Conservation (phyloP, 2,329 filamentous ascomycete species). For the Exophiala viscosa region DNA sequence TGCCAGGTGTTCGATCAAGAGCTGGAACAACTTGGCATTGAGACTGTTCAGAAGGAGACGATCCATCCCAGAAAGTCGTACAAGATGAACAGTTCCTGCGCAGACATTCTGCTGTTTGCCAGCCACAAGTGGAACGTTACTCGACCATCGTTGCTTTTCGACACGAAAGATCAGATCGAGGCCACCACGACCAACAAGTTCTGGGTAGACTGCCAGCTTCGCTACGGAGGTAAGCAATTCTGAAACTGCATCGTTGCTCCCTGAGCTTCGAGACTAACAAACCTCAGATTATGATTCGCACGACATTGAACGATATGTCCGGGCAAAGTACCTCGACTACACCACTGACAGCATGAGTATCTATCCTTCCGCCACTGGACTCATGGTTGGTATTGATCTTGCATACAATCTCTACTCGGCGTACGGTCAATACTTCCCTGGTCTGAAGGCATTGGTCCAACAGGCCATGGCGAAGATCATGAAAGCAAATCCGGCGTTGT, state of each 20-base stretch:
- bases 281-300: constrained; percentile 85
- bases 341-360: constrained; percentile 98
- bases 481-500: constrained; percentile 97
- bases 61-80: constrained; percentile 99
- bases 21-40: constrained; percentile 89
- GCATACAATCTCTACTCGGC: constrained; percentile 98
- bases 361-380: constrained; percentile 90
- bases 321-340: constrained; percentile 97
- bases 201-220: constrained; percentile 94
- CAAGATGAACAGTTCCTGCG: constrained; percentile 99
- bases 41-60: constrained; percentile 97
- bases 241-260: too few species aligned
- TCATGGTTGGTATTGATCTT: constrained; percentile 97
- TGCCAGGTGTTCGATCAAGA: constrained; percentile 99
- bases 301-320: constrained; percentile 95
- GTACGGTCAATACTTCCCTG: constrained; percentile 98
- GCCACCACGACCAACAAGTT: constrained; percentile 97
- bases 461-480: constrained; percentile 99
- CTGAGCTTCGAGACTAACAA: too few species aligned
- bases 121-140: constrained; percentile 99
- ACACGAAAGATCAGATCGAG: constrained; percentile 94
- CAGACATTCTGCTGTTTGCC: constrained; percentile 93
- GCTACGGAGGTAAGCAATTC: constrained; percentile 60
- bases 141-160: constrained; percentile 84
- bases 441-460: constrained; percentile 89